These are phyloP conservation scores for Helianthus tuberosus DNA, from an alignment of 129 eudicot species.

Conservation along the genomic window DNA sequence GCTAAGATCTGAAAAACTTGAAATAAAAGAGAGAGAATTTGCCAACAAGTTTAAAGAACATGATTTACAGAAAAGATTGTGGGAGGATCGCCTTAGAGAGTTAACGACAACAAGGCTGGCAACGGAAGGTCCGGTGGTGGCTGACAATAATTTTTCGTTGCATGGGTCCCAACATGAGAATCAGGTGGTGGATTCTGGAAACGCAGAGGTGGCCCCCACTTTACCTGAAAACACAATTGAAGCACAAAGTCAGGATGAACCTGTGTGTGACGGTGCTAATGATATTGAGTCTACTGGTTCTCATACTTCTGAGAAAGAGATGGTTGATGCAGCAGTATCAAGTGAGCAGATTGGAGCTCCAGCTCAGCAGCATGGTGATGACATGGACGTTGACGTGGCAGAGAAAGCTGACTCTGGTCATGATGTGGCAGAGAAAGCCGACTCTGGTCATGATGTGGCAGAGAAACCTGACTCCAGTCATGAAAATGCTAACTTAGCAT, in stretches of 20 bases:
- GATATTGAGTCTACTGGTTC: conserved; percentile 16
- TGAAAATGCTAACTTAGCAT: conserved; percentile 20
- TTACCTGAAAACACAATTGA: conserved; percentile 17
- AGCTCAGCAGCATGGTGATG: conserved; percentile 29
- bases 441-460: conserved; percentile 27
- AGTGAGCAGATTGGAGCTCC: conserved; percentile 17
- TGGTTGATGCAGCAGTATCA: conserved; percentile 14
- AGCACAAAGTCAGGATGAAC: conserved; percentile 19
- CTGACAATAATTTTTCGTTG: not conserved
- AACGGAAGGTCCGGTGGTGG: conserved; percentile 11
- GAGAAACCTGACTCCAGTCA: conserved; percentile 14
- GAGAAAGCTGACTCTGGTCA: conserved; percentile 17
- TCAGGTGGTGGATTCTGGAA: conserved; percentile 14
- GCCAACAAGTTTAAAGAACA: conserved; percentile 15
- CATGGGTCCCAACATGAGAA: conserved; percentile 16
- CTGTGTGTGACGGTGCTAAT: conserved; percentile 19
- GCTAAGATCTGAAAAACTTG: conserved; percentile 18
- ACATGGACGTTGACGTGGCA: conserved; percentile 23
- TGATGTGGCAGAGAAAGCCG: conserved; percentile 27
- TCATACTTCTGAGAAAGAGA: conserved; percentile 32
- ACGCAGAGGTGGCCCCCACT: conserved; percentile 24
- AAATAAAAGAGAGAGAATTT: not conserved
- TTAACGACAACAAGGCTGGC: conserved; percentile 17
- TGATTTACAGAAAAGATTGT: not conserved
- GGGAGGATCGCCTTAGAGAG: conserved; percentile 23